phyloP scores from a whole-genome alignment of 148 eudicot species.

The Rhododendron ferrugineum region DNA sequence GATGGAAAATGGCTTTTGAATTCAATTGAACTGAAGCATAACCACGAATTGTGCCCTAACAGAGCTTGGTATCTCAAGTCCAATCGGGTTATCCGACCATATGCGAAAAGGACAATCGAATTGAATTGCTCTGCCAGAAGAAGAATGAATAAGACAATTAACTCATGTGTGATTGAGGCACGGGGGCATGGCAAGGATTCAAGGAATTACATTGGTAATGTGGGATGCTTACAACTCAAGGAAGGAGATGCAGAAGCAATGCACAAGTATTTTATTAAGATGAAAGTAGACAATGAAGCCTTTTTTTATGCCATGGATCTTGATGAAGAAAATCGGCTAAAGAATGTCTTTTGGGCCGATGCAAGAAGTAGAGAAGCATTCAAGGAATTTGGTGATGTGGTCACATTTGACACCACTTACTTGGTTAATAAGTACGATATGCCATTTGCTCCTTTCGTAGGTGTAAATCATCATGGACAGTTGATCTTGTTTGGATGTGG shows the following conservation, averaged over 20 bases:
- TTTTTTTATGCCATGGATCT: not conserved
- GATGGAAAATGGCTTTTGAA: not conserved
- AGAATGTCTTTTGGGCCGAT: not conserved
- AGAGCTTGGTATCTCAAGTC: not conserved
- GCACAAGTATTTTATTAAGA: not conserved
- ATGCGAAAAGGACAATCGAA: not conserved
- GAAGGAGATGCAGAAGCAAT: not conserved
- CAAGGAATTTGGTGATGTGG: not conserved
- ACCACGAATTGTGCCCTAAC: not conserved
- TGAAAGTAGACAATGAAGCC: not conserved
- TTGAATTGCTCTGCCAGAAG: not conserved
- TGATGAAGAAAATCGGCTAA: not conserved
- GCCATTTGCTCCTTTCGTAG: not conserved
- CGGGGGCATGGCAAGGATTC: not conserved
- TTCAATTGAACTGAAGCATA: not conserved
- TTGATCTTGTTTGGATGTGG: not conserved
- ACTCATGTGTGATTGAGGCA: not conserved
- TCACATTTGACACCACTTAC: not conserved
- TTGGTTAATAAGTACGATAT: not conserved
- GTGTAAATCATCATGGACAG: not conserved
- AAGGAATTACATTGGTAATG: not conserved
- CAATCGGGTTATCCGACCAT: not conserved
- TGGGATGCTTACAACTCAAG: not conserved
- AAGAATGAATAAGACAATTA: not conserved
- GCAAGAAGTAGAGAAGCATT: not conserved